Base-by-base conservation (phyloP, 2,329 filamentous ascomycete species). In the Exophiala aquamarina region DNA sequence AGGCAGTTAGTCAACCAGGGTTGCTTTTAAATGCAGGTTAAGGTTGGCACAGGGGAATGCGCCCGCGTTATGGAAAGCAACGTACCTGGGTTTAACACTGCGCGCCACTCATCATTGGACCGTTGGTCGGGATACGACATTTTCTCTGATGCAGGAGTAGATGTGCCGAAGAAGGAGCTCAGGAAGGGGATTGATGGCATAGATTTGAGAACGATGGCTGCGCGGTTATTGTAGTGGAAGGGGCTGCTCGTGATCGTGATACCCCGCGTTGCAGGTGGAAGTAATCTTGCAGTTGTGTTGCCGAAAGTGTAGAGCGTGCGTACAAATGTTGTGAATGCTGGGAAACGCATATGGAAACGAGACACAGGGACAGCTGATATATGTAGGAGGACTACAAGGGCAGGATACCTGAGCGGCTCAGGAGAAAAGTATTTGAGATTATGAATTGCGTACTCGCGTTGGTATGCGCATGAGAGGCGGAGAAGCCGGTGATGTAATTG, bases 21-120 rank as follows among this genome's bases (percentile, higher is more conserved):
- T n/a, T n/a, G n/a, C n/a, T n/a, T n/a, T n/a, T n/a, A n/a, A n/a
- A n/a, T n/a, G n/a, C n/a, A n/a, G n/a, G n/a, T n/a, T n/a, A n/a
- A n/a, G n/a, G n/a, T n/a, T n/a, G n/a, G n/a, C n/a, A n/a, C n/a
- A n/a, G n/a, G n/a, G n/a, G n/a, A n/a, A n/a, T n/a, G n/a, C n/a
- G n/a, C n/a, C 14, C 29, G 31, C 18, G 21, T 28, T 31, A 32
- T 13, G 35, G 32, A 18, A 50, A 23, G 10, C 10, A 19, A 65
- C 68, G 20, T 70, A 86, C 84, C 83, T 63, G 79, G 80, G 47
- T 76, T 90, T 44, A 98, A 74, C 49, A 95, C 81, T 7, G 92
- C 87, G 57, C 83, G 86, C 93, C 93, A 98, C 72, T 97, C 90
- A 47, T 88, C 81, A 17, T 90, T 79, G 31, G 75, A 80, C 68